These are phyloP conservation scores for Chalaropsis ovoidea DNA, from an alignment of 2,329 filamentous ascomycete species.

Conservation along the genomic window DNA sequence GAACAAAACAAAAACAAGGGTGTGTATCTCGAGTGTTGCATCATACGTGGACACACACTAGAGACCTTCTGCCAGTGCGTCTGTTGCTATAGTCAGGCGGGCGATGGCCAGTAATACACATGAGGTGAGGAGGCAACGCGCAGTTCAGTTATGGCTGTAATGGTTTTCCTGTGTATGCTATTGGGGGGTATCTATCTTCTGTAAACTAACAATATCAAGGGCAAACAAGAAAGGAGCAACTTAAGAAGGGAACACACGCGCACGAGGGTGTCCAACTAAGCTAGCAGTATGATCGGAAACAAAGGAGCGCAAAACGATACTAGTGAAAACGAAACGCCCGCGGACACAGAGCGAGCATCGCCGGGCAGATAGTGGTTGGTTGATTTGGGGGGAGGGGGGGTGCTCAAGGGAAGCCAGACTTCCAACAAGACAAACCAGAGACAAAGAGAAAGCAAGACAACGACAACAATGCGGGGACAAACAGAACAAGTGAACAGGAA, in stretches of 20 bases:
- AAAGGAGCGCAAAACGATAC: background rate
- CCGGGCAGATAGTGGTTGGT: too few relatives aligned
- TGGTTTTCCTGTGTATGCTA: constrained; percentile 2
- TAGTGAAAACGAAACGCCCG: too few relatives aligned
- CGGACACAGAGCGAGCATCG: too few relatives aligned
- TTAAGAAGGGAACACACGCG: background rate
- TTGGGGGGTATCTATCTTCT: constrained; percentile 12
- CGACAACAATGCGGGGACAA: background rate
- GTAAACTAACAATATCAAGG: constrained; percentile 15
- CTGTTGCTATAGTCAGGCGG: too few relatives aligned
- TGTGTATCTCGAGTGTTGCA: background rate
- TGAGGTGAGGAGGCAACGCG: background rate
- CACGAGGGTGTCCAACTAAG: constrained; percentile 1
- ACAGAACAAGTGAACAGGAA: background rate
- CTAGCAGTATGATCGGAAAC: background rate
- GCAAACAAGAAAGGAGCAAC: constrained; percentile 12
- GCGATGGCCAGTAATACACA: too few relatives aligned
- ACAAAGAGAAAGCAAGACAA: background rate
- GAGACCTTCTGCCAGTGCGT: background rate
- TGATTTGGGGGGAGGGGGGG: too few relatives aligned
- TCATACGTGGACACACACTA: background rate
- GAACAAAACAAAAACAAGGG: constrained; percentile 2
- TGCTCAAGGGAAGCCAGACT: too few relatives aligned
- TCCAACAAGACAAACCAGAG: background rate
- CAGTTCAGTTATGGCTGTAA: too few relatives aligned